Percentiles rank a stretch among this genome's conserved stretches.
phyloP scores from a whole-genome alignment of 768 basidiomycete genomes.

The Pisolithus microcarpus region DNA sequence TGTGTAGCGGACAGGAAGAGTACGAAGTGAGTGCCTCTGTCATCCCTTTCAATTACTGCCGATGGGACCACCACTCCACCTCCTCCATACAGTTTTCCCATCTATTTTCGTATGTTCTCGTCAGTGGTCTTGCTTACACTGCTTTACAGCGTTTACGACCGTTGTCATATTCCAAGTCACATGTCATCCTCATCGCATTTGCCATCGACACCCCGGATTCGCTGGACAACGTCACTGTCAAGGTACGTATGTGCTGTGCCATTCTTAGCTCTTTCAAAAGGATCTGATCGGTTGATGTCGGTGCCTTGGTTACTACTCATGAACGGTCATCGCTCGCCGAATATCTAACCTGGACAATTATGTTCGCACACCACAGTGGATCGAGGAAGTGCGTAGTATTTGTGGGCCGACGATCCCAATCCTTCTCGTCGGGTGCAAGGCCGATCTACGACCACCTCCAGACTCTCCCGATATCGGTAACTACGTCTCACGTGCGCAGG shows the following conservation, averaged over 20 bases:
- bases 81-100: no score
- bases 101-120: no score
- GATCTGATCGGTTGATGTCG: background rate
- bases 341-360: slow-evolving; percentile 7
- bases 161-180: slow-evolving; percentile 96
- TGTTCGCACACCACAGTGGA: slow-evolving; percentile 59
- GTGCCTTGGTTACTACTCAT: no score
- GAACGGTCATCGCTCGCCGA: slow-evolving; percentile 3
- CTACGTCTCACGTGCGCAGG: slow-evolving; percentile 73
- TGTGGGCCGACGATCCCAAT: slow-evolving; percentile 92
- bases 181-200: slow-evolving; percentile 97
- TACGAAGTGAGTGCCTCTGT: slow-evolving; percentile 63
- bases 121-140: no score
- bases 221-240: slow-evolving; percentile 88
- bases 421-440: slow-evolving; percentile 93
- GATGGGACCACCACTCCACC: no score
- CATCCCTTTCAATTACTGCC: no score
- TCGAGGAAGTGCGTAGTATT: slow-evolving; percentile 95
- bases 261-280: background rate
- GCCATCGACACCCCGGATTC: slow-evolving; percentile 95
- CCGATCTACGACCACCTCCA: slow-evolving; percentile 71
- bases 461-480: slow-evolving; percentile 40
- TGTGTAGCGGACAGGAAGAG: slow-evolving; percentile 88
- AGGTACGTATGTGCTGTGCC: slow-evolving; percentile 42
- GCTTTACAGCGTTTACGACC: slow-evolving; percentile 74